These are phyloP conservation scores for Botryotinia convoluta DNA, from an alignment of 2,329 filamentous ascomycete species.

Conservation along the genomic window DNA sequence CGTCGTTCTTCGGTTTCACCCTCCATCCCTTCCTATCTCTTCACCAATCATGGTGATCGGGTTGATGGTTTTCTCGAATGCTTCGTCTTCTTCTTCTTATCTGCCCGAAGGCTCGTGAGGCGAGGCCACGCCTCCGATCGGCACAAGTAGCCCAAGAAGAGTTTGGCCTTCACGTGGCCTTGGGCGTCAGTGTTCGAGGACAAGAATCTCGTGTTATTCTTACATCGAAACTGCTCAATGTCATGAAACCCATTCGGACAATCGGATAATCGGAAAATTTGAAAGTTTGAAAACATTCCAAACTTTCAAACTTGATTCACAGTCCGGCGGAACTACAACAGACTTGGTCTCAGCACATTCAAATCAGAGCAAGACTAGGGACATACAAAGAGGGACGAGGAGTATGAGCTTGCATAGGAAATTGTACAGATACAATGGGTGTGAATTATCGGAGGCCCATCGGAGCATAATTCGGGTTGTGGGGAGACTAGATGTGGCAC, in stretches of 20 bases:
- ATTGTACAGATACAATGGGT: neutral
- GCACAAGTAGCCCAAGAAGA: conserved; percentile 1
- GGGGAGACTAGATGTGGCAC: neutral
- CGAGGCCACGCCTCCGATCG: too few relatives aligned
- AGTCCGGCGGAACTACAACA: neutral
- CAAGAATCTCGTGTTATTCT: neutral
- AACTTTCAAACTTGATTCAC: neutral
- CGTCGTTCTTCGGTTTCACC: too few relatives aligned
- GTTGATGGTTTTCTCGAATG: too few relatives aligned
- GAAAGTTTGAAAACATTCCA: neutral
- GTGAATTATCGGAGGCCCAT: neutral
- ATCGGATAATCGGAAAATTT: neutral
- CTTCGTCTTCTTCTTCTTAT: too few relatives aligned
- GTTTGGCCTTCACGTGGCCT: neutral
- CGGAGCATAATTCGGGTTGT: neutral
- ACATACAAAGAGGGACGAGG: rapidly evolving
- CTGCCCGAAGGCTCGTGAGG: too few relatives aligned
- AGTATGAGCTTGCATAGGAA: neutral
- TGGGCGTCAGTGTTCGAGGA: neutral
- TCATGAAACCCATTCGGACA: neutral
- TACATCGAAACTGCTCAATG: neutral
- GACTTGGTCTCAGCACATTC: neutral
- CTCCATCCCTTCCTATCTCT: too few relatives aligned
- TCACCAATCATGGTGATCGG: too few relatives aligned
- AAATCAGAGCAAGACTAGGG: neutral